A percentile compares a stretch with the other conserved stretches of the same genome.
Conservation (phyloP, 2,329 filamentous ascomycete genomes). For the Waltergamsia citrina region DNA sequence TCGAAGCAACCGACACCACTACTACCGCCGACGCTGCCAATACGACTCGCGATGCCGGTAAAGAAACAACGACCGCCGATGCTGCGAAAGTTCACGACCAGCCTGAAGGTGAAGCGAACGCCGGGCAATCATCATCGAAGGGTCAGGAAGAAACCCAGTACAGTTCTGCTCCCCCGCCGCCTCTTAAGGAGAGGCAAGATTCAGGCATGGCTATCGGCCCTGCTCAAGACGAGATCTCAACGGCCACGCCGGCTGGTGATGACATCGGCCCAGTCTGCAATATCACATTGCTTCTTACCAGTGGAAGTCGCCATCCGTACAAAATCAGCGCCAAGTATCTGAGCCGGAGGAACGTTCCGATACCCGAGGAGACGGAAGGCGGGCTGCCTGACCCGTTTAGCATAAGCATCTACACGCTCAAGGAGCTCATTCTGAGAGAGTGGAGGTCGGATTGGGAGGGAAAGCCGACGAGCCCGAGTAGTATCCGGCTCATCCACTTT, state of each 20-base stretch:
- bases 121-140: conserved; percentile 14
- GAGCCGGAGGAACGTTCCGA: conserved; percentile 65
- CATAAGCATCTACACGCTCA: conserved; percentile 88
- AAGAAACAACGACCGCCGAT: conserved; percentile 1
- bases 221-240: conserved; percentile 30
- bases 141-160: conserved; percentile 26
- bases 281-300: conserved; percentile 78
- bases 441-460: conserved; percentile 91
- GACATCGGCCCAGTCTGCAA: conserved; percentile 41
- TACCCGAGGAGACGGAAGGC: conserved; percentile 53
- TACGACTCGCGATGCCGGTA: too few relatives aligned
- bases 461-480: conserved; percentile 75
- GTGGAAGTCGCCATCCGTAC: conserved; percentile 77
- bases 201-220: conserved; percentile 31
- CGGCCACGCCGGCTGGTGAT: conserved; percentile 16
- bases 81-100: too few relatives aligned
- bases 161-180: conserved; percentile 13
- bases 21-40: conserved; percentile 8
- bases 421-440: conserved; percentile 86
- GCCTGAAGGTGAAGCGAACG: too few relatives aligned
- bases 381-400: conserved; percentile 69
- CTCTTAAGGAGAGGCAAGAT: conserved; percentile 20
- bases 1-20: background rate
- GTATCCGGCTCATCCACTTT: conserved; percentile 86
- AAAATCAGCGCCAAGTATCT: conserved; percentile 84